Evolutionary conservation across 2,329 filamentous ascomycete species (phyloP), one percentile per base, ranked within the genome.

Genomic region (Truncatella angustata): DNA sequence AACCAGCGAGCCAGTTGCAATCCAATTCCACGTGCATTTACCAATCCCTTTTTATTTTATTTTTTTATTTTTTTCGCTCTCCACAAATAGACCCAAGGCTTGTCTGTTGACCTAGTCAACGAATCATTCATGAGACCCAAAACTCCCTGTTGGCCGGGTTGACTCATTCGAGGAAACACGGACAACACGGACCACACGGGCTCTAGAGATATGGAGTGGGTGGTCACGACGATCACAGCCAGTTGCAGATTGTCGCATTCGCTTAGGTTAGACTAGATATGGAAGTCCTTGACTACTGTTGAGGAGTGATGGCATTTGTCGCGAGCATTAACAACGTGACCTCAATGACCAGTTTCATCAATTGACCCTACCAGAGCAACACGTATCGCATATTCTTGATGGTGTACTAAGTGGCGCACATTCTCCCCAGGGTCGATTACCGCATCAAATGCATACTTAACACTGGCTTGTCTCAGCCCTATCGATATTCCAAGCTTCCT

Each of bases 351-450:
- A n/a, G n/a, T n/a, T n/a, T n/a, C n/a, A n/a, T n/a, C n/a, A n/a
- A n/a, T n/a, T n/a, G n/a, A n/a, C n/a, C n/a, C n/a, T n/a, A n/a
- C n/a, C n/a, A n/a, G 26, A 34, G 20, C 40, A 36, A 50, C 47
- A 50, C 47, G 47, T 50, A 50, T 34, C n/a, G 47, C 36, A 50
- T 50, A 36, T n/a, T 50, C 47, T 50, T 35, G 35, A 23, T 6
- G 18, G 21, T 36, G 36, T 9, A 5, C 23, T 24, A 28, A 46
- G 11, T 46, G 43, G 43, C 16, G 21, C 26, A 46, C 43, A 28
- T 20, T 7, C 43, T 18, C 23, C 16, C 20, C 16, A 44, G 40
- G 40, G 24, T 21, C 40, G n/a, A n/a, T n/a, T n/a, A n/a, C n/a
- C n/a, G n/a, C n/a, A n/a, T n/a, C n/a, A n/a, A n/a, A n/a, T n/a